Base-by-base conservation (phyloP, 441 rosid species). In the Populus hybrid region DNA sequence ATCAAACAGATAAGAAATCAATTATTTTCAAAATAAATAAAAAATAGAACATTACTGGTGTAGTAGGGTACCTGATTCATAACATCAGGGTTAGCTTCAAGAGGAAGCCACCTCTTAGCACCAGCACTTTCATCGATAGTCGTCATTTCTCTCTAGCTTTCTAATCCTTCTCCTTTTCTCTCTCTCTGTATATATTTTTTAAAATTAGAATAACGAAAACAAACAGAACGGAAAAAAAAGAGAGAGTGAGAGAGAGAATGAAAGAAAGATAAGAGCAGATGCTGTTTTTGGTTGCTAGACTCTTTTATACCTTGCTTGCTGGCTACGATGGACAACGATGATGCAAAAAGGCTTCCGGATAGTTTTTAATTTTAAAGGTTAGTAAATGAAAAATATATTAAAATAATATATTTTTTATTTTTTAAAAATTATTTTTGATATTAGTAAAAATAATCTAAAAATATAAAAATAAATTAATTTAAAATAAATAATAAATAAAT, bases 1-100 rank as follows among this genome's bases (percentile, higher is more conserved):
- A 65, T 35, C 36, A 74, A 18, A 26, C 38, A 75, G 0, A 64
- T 1, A 28, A 11, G 23, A 61, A 35, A n/a, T 21, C 26, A 0
- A 36, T 29, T 1, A 2, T 23, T 33, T 8, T 8, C 11, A 11
- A 18, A 65, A 28, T 20, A 9, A 9, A 9, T 4, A 4, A 68
- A 36, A 38, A 16, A 64, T 0, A 26, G 18, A n/a, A 23, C 29
- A 31, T 12, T 2, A 8, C 6, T 5, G 20, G 28, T 23, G 45
- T 10, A 64, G 50, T 8, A 56, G 4, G 21, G 1, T 14, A 94
- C 98, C 98, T 94, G 98, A 87, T 94, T 94, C 95, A 94, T 94
- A 65, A 96, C 90, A 16, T 93, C 93, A 11, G 97, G 99, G 74
- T 96, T 96, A 76, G 96, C 98, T 86, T 96, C 99, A 65, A 96